phyloP scores from a whole-genome alignment of 1,284 basidiomycete species.

The Agaricales sp. region DNA sequence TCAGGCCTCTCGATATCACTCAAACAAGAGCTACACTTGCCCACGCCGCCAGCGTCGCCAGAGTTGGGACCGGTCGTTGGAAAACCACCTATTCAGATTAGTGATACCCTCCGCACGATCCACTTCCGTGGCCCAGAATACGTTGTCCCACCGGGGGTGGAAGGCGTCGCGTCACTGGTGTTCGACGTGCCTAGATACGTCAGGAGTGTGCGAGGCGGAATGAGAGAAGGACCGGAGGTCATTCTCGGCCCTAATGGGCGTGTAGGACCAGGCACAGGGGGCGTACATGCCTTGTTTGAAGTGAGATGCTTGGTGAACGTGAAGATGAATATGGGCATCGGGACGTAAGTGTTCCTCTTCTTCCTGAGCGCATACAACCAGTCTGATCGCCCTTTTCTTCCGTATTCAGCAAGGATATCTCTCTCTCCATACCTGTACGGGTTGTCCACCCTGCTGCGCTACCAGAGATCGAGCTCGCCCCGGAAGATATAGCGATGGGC shows the following conservation, averaged over 20 bases:
- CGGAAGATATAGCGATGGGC: no score
- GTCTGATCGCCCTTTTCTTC: conserved; percentile 7
- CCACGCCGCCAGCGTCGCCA: conserved; percentile 22
- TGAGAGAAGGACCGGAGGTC: conserved; percentile 2
- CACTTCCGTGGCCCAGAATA: conserved; percentile 65
- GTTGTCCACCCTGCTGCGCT: conserved; percentile 51
- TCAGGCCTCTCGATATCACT: conserved; percentile 50
- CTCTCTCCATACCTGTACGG: conserved; percentile 50
- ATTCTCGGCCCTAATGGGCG: conserved; percentile 10
- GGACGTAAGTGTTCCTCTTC: conserved; percentile 32
- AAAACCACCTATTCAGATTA: conserved; percentile 42
- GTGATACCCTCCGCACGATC: conserved; percentile 57
- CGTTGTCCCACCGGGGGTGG: conserved; percentile 54
- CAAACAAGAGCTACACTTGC: conserved; percentile 46
- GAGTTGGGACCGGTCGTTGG: conserved; percentile 13
- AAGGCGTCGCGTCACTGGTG: conserved; percentile 66
- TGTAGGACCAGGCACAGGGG: conserved; percentile 29
- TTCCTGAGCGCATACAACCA: conserved; percentile 3
- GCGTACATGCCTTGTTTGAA: conserved; percentile 50
- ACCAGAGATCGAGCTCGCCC: conserved; percentile 28
- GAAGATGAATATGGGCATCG: conserved; percentile 51
- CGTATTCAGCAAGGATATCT: conserved; percentile 51
- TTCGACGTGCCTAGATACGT: conserved; percentile 60
- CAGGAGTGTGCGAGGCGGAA: conserved; percentile 51
- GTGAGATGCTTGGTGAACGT: conserved; percentile 45